Evolutionary conservation across 257 asterid species (phyloP), one percentile per base, ranked within the genome.

Genomic region (Solanum lycopersicoides): DNA sequence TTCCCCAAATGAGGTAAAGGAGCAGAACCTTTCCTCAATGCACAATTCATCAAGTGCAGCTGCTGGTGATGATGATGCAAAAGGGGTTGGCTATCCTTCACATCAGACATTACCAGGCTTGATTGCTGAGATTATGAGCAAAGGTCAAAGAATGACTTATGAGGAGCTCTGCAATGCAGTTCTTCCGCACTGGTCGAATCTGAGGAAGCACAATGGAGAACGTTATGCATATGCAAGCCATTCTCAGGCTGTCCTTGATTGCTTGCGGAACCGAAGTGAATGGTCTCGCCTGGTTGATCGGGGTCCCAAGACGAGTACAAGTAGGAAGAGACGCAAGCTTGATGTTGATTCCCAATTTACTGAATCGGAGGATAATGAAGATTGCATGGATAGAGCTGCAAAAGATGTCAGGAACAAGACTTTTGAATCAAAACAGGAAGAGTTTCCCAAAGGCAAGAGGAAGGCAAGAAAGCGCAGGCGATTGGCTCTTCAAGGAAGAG

Each of bases 211-310:
- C 90, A 95, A 95, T 86, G 98, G 99, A 86, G 99, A 96, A 90
- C 95, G 98, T 60, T 96, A 96, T 87, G 98, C 99, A 65, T 96
- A 96, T 91, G 92, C 99, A 85, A 95, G 98, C 90, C 99, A 95
- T 92, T 93, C 96, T n/a, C 98, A 95, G 87, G 99, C 99, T 85
- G 99, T 96, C 44, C 98, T 96, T 87, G 99, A 96, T 89, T 96
- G 99, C 92, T 93, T 96, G 87, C 94, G 99, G 92, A 96, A 96
- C 88, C 95, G 98, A 90, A 95, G 94, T 89, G 99, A 95, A 93
- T 96, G 99, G 99, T 94, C 98, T 60, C 96, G 96, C 87, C 91
- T 96, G 89, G 97, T 96, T 88, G 99, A 96, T 91, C 99, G 99
- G 85, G 99, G 99, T 89, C 96, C 99, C 85, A 96, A 95, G 99